Percentiles rank a stretch among this genome's conserved stretches.
These are phyloP conservation scores for Chloris gayana DNA, from an alignment of 176 grass and related monocot genomes.

Conservation along the genomic window DNA sequence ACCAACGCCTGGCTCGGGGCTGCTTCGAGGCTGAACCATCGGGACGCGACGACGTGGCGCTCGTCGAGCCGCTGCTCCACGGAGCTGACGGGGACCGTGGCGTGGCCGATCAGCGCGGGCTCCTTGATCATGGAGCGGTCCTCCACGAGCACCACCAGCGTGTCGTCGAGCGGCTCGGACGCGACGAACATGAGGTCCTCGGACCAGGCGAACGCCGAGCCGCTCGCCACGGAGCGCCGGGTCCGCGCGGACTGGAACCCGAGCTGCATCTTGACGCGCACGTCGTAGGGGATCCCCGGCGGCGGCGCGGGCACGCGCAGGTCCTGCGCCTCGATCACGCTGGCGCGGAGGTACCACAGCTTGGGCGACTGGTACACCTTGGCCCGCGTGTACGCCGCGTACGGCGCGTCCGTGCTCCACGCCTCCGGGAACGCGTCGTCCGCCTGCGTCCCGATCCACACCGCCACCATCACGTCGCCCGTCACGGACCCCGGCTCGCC, in stretches of 20 bases:
- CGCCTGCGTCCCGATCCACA: constrained; percentile 95
- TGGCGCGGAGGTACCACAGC: constrained; percentile 89
- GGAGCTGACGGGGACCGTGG: constrained; percentile 56
- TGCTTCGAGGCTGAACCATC: constrained; percentile 72
- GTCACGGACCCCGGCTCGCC: constrained; percentile 55
- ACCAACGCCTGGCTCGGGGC: background rate
- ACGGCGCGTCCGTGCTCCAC: constrained; percentile 81
- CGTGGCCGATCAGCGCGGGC: constrained; percentile 58
- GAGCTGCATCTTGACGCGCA: constrained; percentile 85
- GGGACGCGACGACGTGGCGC: constrained; percentile 68
- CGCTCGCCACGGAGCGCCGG: constrained; percentile 66
- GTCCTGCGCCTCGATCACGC: constrained; percentile 90
- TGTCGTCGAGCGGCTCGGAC: constrained; percentile 74
- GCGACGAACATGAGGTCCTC: constrained; percentile 95
- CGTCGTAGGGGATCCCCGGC: constrained; percentile 61
- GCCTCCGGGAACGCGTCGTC: constrained; percentile 94
- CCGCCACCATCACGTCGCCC: constrained; percentile 92
- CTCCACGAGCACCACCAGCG: constrained; percentile 71
- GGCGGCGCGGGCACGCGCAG: constrained; percentile 64
- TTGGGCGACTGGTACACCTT: constrained; percentile 99
- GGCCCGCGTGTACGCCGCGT: constrained; percentile 79
- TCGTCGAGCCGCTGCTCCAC: constrained; percentile 85
- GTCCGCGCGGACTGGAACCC: constrained; percentile 87
- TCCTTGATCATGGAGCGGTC: constrained; percentile 79
- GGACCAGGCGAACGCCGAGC: constrained; percentile 81